Conservation (phyloP, 805 yeast genomes). For the Candida pseudoglaebosa region DNA sequence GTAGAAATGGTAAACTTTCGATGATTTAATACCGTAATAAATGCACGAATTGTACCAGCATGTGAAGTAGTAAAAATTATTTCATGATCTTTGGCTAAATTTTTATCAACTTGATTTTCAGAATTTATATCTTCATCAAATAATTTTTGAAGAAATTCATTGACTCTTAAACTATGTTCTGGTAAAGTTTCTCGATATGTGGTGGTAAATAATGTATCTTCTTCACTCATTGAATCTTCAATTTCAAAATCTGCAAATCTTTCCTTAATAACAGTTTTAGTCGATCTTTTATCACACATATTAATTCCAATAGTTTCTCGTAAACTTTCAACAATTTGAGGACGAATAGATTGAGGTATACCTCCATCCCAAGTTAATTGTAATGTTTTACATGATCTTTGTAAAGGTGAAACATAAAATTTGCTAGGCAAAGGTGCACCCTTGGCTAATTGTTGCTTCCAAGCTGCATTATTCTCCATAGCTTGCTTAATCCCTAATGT, state of each 20-base stretch:
- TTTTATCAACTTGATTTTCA: constrained; percentile 8
- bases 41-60: constrained; percentile 47
- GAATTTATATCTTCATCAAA: constrained; percentile 17
- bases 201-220: constrained; percentile 44
- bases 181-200: constrained; percentile 42
- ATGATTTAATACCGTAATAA: constrained; percentile 46
- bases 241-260: constrained; percentile 39
- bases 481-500: constrained; percentile 56
- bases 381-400: constrained; percentile 58
- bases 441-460: constrained; percentile 39
- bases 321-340: constrained; percentile 39
- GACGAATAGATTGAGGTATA: constrained; percentile 18
- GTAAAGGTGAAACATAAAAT: constrained; percentile 60
- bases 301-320: constrained; percentile 62
- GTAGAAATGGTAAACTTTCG: constrained; percentile 57
- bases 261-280: constrained; percentile 31
- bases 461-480: constrained; percentile 38
- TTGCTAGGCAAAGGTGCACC: constrained; percentile 55
- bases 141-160: constrained; percentile 37
- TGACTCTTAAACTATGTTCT: constrained; percentile 49
- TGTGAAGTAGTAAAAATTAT: constrained; percentile 47
- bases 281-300: constrained; percentile 55
- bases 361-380: constrained; percentile 47
- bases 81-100: constrained; percentile 14
- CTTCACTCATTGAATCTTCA: constrained; percentile 44